These are phyloP conservation scores for Selaginella moellendorffii DNA, from an alignment of 75 land plant genomes.

Conservation along the genomic window DNA sequence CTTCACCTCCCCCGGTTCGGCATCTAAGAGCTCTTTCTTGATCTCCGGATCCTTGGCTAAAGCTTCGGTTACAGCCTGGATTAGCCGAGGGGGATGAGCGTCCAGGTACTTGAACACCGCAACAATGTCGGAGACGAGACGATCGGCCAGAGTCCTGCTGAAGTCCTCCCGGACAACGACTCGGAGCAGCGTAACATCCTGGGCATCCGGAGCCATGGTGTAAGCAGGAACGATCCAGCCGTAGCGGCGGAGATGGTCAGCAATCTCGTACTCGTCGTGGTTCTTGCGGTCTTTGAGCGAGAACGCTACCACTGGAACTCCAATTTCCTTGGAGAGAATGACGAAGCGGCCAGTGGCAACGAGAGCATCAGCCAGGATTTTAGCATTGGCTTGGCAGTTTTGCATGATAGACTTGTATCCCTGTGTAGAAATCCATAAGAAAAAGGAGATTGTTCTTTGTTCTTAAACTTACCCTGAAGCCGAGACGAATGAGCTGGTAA, in stretches of 20 bases:
- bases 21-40: too few species aligned
- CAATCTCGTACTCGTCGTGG: conserved; percentile 27
- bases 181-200: conserved; percentile 40
- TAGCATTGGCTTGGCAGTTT: conserved; percentile 30
- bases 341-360: conserved; percentile 27
- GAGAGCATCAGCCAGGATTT: conserved; percentile 16
- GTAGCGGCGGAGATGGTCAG: conserved; percentile 25
- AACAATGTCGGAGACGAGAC: conserved; percentile 37
- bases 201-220: conserved; percentile 33
- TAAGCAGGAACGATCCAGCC: not conserved
- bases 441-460: too few species aligned
- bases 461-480: conserved; percentile 28
- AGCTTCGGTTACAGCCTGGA: conserved; percentile 13
- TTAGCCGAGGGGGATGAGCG: conserved; percentile 18
- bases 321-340: conserved; percentile 35
- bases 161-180: conserved; percentile 61
- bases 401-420: conserved; percentile 38
- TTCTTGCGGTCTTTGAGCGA: conserved; percentile 24
- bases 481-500: conserved; percentile 35
- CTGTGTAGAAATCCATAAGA: conserved; percentile 14
- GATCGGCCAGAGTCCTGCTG: conserved; percentile 34
- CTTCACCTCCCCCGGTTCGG: not conserved
- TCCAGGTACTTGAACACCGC: conserved; percentile 40
- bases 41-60: not conserved
- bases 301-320: conserved; percentile 40